Conservation (phyloP, 1,284 basidiomycete genomes). For the Calocybe gambosa region DNA sequence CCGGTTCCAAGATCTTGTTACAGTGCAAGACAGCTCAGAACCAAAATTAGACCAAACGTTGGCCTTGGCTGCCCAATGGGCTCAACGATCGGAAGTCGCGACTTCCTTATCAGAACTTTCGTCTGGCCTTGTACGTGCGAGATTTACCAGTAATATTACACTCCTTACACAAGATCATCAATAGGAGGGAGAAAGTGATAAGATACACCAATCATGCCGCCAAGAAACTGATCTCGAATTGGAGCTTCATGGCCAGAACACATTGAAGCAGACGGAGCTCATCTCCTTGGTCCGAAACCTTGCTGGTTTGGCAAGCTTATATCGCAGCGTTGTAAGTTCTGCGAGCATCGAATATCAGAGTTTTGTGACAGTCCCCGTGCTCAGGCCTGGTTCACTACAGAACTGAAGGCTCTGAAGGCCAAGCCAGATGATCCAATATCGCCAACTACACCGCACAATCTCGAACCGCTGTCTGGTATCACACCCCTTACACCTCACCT, state of each 20-base stretch:
- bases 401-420: conserved; percentile 62
- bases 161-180: background rate
- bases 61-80: conserved; percentile 79
- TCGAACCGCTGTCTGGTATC: conserved; percentile 43
- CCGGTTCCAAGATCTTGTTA: conserved; percentile 74
- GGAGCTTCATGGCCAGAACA: conserved; percentile 47
- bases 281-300: conserved; percentile 74
- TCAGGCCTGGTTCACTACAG: conserved; percentile 77
- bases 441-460: conserved; percentile 40
- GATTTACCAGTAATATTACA: background rate
- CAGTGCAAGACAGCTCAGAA: conserved; percentile 31
- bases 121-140: conserved; percentile 31
- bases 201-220: conserved; percentile 52
- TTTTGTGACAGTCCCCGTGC: background rate
- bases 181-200: conserved; percentile 36
- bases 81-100: conserved; percentile 76
- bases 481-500: conserved; percentile 47
- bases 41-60: conserved; percentile 39
- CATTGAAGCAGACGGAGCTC: conserved; percentile 63
- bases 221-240: conserved; percentile 78
- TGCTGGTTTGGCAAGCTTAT: conserved; percentile 72
- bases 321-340: conserved; percentile 76
- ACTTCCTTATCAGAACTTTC: conserved; percentile 63
- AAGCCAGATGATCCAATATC: conserved; percentile 51
- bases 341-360: background rate